Evolutionary conservation across 139 green algal species (phyloP).

Genomic region (Edaphochlamys debaryana): DNA sequence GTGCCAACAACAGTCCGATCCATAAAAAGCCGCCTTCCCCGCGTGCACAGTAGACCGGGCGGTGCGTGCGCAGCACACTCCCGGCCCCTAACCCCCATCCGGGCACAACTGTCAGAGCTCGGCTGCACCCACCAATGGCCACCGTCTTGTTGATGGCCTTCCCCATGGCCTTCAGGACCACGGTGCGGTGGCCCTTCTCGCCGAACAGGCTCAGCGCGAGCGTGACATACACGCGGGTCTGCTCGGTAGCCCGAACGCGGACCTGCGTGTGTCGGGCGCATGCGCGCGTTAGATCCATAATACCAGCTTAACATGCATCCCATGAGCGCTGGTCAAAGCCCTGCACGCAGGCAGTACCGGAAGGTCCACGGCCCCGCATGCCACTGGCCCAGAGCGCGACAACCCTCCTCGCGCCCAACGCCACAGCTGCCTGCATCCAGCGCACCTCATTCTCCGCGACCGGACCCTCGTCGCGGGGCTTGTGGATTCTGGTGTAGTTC

Average conservation of each 20-base stretch:
- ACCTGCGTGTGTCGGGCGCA: constrained; percentile 55
- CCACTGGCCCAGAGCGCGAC: not conserved
- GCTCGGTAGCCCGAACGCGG: constrained; percentile 76
- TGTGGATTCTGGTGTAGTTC: constrained; percentile 71
- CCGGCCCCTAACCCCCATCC: no score
- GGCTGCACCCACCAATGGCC: constrained; percentile 76
- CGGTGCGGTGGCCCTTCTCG: constrained; percentile 72
- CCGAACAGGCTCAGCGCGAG: constrained; percentile 82
- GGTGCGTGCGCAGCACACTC: no score
- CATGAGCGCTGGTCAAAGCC: no score
- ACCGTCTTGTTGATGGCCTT: constrained; percentile 94
- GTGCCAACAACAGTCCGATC: no score
- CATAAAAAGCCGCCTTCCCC: no score
- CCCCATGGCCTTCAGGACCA: constrained; percentile 90
- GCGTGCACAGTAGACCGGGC: no score
- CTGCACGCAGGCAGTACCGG: not conserved
- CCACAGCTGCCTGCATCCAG: no score
- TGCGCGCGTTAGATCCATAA: no score
- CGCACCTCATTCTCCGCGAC: constrained; percentile 76
- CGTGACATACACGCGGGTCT: constrained; percentile 82
- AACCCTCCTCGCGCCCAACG: not conserved
- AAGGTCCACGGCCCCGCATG: not conserved
- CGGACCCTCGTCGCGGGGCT: constrained; percentile 58
- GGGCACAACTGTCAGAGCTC: no score
- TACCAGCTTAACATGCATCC: no score